Evolutionary conservation across 495 filamentous ascomycete species (phyloP).

Genomic region (Neurospora tetraspora): DNA sequence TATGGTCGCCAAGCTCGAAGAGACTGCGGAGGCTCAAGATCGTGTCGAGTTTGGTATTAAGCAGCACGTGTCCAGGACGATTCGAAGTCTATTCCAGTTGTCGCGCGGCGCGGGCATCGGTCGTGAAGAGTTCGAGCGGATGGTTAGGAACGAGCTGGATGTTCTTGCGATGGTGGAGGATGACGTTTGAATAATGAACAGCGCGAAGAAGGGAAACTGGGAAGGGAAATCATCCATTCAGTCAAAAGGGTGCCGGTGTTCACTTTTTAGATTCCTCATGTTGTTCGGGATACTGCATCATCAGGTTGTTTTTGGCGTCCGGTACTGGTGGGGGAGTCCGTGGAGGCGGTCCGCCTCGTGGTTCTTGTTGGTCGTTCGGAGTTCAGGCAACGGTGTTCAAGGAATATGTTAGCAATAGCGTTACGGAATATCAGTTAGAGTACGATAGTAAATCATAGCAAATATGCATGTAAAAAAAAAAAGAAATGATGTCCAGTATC

Average conservation of each 20-base stretch:
- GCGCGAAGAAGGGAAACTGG: not conserved
- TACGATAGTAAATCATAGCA: not conserved
- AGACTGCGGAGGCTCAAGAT: constrained; percentile 51
- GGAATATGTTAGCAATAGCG: not conserved
- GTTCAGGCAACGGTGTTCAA: not conserved
- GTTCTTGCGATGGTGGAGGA: constrained; percentile 67
- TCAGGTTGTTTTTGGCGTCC: not conserved
- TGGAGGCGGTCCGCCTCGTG: not conserved
- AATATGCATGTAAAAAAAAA: not conserved
- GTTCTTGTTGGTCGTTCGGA: not conserved
- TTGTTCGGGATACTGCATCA: not conserved
- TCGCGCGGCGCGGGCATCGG: constrained; percentile 73
- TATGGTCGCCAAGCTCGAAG: constrained; percentile 55
- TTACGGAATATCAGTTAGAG: not conserved
- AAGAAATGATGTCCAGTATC: not conserved
- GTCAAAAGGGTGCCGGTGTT: not conserved
- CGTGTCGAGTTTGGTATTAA: constrained; percentile 71
- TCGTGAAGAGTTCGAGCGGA: constrained; percentile 68
- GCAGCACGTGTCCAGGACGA: constrained; percentile 78
- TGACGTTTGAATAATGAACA: constrained; percentile 25
- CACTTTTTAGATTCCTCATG: not conserved
- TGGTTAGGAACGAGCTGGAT: constrained; percentile 74
- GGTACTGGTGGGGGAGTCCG: not conserved
- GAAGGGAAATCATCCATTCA: not conserved
- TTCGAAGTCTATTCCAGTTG: constrained; percentile 81